Base-by-base conservation (phyloP, 2,329 filamentous ascomycete genomes). In the Aureobasidium subglaciale region DNA sequence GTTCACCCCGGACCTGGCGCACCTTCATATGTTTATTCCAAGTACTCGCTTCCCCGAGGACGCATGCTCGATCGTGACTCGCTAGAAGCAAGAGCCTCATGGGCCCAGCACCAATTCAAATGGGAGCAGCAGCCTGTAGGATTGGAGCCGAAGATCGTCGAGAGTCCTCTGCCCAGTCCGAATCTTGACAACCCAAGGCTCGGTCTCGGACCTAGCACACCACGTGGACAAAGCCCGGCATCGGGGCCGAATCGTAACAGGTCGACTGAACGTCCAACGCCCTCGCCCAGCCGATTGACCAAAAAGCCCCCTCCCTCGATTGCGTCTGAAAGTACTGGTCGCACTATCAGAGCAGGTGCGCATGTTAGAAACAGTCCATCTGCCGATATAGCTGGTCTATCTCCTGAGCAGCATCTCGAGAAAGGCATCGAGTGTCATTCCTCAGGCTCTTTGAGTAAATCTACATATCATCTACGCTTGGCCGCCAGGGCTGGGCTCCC, bases 361-460 rank as follows among this genome's bases (percentile, higher is more conserved):
- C 71, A 62, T 70, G 62, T 67, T 65, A 27, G 75, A 77, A 59
- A 55, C 40, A 62, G 50, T 55, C 61, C 63, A 2, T 60, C 60
- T 4, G 43, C 55, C 20, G 56, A 60, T 3, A 60, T 62, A 38
- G 80, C 83, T 2, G 87, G 90, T 29, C 83, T 90, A 66, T 86
- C 88, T 3, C 79, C 89, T 0, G 91, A 97, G 62, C 87, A 97
- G 58, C 92, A 99, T 68, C 82, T 97, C 42, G 80, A 86, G 25
- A 93, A 92, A 72, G 93, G 90, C 8, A 93, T 99, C 56, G 85
- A 89, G 59, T 86, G 90, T 58, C 93, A 99, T 66, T 89, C 96
- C 68, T 84, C 85, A 43, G 92, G 92, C 16, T 86, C 88, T 10
- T 75, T 96, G 27, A 90, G 91, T 60, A 91, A 97, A 70, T 97